phyloP scores from a whole-genome alignment of 208 protist genomes.

The Acanthamoeba royreba region DNA sequence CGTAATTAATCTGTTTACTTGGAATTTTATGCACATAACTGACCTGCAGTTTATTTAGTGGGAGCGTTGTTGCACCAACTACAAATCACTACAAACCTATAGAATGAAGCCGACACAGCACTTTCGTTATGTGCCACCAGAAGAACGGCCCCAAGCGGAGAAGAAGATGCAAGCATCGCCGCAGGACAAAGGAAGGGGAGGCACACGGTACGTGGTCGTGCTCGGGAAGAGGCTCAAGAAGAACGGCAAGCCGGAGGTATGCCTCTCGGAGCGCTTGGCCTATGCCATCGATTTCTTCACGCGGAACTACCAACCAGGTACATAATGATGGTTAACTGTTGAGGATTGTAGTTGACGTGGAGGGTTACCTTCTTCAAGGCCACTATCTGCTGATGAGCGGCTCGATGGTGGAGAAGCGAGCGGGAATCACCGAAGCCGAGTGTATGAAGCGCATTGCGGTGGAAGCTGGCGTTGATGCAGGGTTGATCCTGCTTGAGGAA shows the following conservation, averaged over 20 bases:
- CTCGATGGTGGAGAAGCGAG: slow-evolving; percentile 29
- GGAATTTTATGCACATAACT: no score
- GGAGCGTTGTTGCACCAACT: no score
- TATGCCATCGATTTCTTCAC: slow-evolving; percentile 7
- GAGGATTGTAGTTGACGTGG: background rate
- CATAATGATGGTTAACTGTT: background rate
- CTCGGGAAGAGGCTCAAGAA: slow-evolving; percentile 37
- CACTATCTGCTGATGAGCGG: slow-evolving; percentile 36
- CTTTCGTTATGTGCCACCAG: no score
- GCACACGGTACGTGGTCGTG: slow-evolving; percentile 6
- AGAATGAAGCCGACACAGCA: no score
- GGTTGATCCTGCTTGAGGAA: slow-evolving; percentile 2
- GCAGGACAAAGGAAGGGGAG: background rate
- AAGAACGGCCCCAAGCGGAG: no score
- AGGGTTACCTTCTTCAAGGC: background rate
- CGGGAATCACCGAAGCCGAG: slow-evolving; percentile 24
- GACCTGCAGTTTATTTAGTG: no score
- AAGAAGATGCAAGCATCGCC: no score
- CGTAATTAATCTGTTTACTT: no score
- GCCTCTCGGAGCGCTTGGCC: slow-evolving; percentile 2
- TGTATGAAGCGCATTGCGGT: slow-evolving; percentile 28
- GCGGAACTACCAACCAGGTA: background rate
- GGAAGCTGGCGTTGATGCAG: slow-evolving; percentile 10
- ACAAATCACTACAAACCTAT: no score
- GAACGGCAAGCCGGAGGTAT: background rate